These are phyloP conservation scores for Hirschfeldia incana DNA, from an alignment of 345 rosid genomes.

Conservation along the genomic window DNA sequence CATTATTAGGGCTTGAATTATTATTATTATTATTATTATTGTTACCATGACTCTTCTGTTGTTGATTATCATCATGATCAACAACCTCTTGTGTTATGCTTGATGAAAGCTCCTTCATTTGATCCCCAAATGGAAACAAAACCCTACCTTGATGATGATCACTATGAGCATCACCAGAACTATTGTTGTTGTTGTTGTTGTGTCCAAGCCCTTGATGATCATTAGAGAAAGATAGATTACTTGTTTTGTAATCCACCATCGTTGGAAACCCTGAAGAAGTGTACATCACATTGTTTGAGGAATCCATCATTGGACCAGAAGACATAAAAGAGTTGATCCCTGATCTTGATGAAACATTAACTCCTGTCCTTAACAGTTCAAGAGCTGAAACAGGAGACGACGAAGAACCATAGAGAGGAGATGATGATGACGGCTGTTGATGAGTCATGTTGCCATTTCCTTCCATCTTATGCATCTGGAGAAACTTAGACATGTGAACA, in stretches of 20 bases:
- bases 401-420: slow-evolving; percentile 31
- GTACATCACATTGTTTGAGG: slow-evolving; percentile 33
- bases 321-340: slow-evolving; percentile 38
- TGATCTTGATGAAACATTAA: slow-evolving; percentile 38
- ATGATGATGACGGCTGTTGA: slow-evolving; percentile 30
- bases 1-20: slow-evolving; percentile 40
- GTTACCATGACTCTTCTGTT: slow-evolving; percentile 36
- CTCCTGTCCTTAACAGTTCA: slow-evolving; percentile 36
- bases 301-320: slow-evolving; percentile 38
- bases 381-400: slow-evolving; percentile 42
- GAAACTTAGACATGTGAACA: neutral
- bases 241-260: slow-evolving; percentile 38
- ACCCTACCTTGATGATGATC: slow-evolving; percentile 36
- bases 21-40: slow-evolving; percentile 33
- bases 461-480: neutral
- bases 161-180: slow-evolving; percentile 17
- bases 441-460: slow-evolving; percentile 33
- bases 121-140: slow-evolving; percentile 41
- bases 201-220: slow-evolving; percentile 30
- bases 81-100: slow-evolving; percentile 41
- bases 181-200: slow-evolving; percentile 28
- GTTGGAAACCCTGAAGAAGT: slow-evolving; percentile 43
- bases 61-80: slow-evolving; percentile 42
- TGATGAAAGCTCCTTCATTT: slow-evolving; percentile 41
- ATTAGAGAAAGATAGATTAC: slow-evolving; percentile 32